phyloP scores from a whole-genome alignment of 306 rosid species.

The Oemleria cerasiformis region DNA sequence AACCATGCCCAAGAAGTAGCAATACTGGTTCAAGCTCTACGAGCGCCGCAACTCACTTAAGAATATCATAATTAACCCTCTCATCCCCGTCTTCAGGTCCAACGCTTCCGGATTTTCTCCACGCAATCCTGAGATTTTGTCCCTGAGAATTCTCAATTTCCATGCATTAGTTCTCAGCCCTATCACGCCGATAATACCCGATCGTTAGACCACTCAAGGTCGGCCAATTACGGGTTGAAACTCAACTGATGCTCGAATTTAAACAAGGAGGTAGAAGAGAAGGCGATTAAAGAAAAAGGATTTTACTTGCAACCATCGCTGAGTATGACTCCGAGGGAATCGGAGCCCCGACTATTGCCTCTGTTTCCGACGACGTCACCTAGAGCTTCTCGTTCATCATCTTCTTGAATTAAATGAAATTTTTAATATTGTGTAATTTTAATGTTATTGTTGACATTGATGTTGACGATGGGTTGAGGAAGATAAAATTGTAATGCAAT shows the following conservation, averaged over 20 bases:
- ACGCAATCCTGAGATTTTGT: constrained; percentile 66
- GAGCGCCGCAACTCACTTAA: constrained; percentile 75
- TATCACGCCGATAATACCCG: constrained; percentile 78
- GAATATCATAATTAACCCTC: constrained; percentile 62
- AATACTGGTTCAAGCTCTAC: constrained; percentile 74
- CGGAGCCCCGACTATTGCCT: constrained; percentile 77
- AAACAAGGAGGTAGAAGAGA: constrained; percentile 61
- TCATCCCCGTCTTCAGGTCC: constrained; percentile 42
- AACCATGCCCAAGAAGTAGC: constrained; percentile 53
- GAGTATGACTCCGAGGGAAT: constrained; percentile 62
- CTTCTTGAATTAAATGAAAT: constrained; percentile 30
- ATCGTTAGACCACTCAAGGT: constrained; percentile 69
- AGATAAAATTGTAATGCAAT: constrained; percentile 42
- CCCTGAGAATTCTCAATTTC: constrained; percentile 89
- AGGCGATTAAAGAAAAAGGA: constrained; percentile 82
- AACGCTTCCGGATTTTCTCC: constrained; percentile 48
- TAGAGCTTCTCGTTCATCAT: constrained; percentile 64
- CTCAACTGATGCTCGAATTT: constrained; percentile 20
- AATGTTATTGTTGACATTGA: constrained; percentile 39
- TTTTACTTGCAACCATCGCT: too few relatives aligned
- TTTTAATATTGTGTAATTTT: constrained; percentile 32
- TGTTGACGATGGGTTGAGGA: constrained; percentile 8
- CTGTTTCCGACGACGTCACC: constrained; percentile 94
- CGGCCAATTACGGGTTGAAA: constrained; percentile 7
- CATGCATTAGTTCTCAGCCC: constrained; percentile 82